Conservation (phyloP, 2,329 filamentous ascomycete genomes). For the Diaporthe caulivora region DNA sequence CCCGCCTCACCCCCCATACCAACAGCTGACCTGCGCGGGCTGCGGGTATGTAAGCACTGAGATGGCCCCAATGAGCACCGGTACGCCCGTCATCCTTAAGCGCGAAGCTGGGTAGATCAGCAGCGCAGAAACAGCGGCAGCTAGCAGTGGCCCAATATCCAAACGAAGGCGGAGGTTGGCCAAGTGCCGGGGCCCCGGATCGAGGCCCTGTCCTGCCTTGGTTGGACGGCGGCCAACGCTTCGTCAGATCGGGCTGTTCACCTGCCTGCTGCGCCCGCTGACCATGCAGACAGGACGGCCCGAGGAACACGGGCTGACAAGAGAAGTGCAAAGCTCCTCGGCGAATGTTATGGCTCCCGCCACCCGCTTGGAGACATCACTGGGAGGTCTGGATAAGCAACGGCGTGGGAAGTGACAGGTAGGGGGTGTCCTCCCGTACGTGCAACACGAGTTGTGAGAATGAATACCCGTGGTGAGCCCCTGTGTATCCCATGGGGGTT, state of each 20-base stretch:
- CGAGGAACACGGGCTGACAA: not conserved
- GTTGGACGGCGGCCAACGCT: constrained; percentile 9
- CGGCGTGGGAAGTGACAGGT: not conserved
- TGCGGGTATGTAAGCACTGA: constrained; percentile 10
- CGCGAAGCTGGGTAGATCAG: not conserved
- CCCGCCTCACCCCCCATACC: too few species aligned
- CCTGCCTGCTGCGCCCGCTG: constrained; percentile 19
- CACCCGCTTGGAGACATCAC: not conserved
- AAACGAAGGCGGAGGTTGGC: not conserved
- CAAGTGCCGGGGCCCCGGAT: not conserved
- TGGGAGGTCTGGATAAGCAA: not conserved
- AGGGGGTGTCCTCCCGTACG: not conserved
- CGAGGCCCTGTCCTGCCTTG: not conserved
- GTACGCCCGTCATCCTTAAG: constrained; percentile 3
- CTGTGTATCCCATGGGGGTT: constrained; percentile 11
- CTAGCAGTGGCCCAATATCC: not conserved
- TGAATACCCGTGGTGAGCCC: not conserved
- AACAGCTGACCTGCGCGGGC: constrained; percentile 26
- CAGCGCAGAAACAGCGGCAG: not conserved
- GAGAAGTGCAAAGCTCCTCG: not conserved
- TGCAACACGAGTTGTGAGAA: not conserved
- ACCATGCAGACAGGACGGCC: constrained; percentile 21
- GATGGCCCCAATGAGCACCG: not conserved
- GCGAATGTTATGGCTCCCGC: not conserved
- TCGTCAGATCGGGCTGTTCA: not conserved